Base-by-base conservation (phyloP, 75 land plant genomes). In the Pinus albicaulis region DNA sequence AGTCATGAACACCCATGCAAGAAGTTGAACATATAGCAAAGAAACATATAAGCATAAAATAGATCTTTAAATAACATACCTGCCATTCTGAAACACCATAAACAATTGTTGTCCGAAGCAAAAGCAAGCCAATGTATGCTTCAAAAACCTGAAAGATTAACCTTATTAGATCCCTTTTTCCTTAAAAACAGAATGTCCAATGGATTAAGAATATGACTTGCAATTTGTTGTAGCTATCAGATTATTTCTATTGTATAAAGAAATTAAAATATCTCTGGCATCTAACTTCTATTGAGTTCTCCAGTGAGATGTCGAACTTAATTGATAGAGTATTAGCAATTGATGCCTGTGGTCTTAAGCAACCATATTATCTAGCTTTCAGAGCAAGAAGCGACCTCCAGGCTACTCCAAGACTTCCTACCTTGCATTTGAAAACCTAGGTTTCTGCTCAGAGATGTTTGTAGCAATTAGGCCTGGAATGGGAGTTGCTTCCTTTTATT, bases 31-130 rank as follows among this genome's bases (percentile, higher is more conserved):
- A 78, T 23, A 16, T 55, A 69, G 72, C 76, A 78, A 41, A 31
- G 55, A 3, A 36, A 52, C 48, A 76, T 55, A 28, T 19, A 48
- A 55, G 14, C 11, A 52, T n/a, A 13, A 24, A 10, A 71, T 34
- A 52, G 24, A 65, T 34, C 1, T 38, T 24, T 26, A 53, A 28
- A 64, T 36, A 52, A 55, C 76, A 74, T 78, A 87, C 99, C 99
- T 98, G 99, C 99, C 99, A 98, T 56, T 95, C 96, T 58, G 89
- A 83, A 70, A 76, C 86, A 44, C 84, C 89, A 59, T 59, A 59
- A 71, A 60, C 76, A 8, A 92, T 73, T 66, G 94, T 92, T 53
- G 94, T 91, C 78, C 58, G 79, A 55, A 98, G 87, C 75, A 98
- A 83, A 14, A 86, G 66, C 22, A 95, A 22, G 15, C 99, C 99